Percentiles rank a stretch among this genome's conserved stretches.
These are phyloP conservation scores for Boletus coccyginus DNA, from an alignment of 768 basidiomycete species.

Conservation along the genomic window DNA sequence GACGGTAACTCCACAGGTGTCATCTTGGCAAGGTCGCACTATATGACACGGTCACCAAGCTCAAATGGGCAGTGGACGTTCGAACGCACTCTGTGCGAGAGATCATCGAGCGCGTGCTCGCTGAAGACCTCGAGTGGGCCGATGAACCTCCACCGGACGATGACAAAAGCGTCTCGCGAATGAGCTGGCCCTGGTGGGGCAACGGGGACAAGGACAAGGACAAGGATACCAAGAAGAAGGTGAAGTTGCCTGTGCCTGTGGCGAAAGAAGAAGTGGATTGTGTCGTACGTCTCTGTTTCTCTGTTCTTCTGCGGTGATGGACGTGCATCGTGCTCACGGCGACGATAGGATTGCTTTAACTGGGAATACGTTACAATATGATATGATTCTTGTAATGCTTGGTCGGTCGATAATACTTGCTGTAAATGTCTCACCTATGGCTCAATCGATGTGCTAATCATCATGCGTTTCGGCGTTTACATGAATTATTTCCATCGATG, in stretches of 20 bases:
- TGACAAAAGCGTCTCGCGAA: neutral
- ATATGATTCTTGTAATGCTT: neutral
- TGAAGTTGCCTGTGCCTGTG: constrained; percentile 42
- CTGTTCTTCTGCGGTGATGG: neutral
- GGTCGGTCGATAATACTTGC: neutral
- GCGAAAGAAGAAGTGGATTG: constrained; percentile 60
- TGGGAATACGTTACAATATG: constrained; percentile 44
- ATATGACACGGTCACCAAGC: constrained; percentile 83
- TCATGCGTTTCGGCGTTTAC: neutral
- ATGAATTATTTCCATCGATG: neutral
- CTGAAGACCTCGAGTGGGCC: constrained; percentile 53
- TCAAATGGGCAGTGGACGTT: constrained; percentile 76
- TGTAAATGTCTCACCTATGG: neutral
- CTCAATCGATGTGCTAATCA: neutral
- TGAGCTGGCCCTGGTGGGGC: constrained; percentile 29
- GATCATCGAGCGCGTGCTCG: constrained; percentile 64
- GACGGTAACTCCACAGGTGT: constrained; percentile 45
- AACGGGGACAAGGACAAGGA: constrained; percentile 28
- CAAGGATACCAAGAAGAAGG: constrained; percentile 16
- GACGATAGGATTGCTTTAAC: constrained; percentile 61
- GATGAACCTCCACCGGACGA: constrained; percentile 19
- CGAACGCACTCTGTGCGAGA: constrained; percentile 70
- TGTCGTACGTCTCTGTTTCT: constrained; percentile 43
- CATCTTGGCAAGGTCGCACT: constrained; percentile 80
- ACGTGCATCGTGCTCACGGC: neutral